Conservation (phyloP, 108 stramenopile species). For the Fragilariopsis cylindrus region DNA sequence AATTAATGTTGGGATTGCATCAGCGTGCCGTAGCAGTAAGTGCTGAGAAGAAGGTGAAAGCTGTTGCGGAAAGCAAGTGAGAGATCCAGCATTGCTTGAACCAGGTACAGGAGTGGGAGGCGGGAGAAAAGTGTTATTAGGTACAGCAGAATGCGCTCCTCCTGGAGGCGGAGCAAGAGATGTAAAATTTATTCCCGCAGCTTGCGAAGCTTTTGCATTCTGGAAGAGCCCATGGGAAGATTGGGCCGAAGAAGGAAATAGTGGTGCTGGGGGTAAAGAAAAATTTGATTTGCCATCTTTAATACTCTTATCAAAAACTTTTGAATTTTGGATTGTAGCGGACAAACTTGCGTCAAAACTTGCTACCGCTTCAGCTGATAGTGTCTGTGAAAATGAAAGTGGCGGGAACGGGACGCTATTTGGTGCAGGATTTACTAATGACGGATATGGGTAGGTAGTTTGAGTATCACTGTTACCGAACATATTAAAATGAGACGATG, state of each 20-base stretch:
- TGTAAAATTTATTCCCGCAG: constrained; percentile 56
- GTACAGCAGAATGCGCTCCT: constrained; percentile 48
- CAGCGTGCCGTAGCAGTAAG: constrained; percentile 77
- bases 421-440: constrained; percentile 44
- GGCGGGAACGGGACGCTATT: constrained; percentile 61
- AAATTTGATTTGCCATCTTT: constrained; percentile 21
- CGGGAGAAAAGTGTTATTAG: constrained; percentile 54
- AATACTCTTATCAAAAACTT: constrained; percentile 30
- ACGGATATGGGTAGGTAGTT: constrained; percentile 42
- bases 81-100: constrained; percentile 2
- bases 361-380: constrained; percentile 56
- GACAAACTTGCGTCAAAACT: constrained; percentile 61
- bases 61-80: constrained; percentile 51
- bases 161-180: constrained; percentile 55
- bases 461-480: constrained; percentile 23
- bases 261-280: constrained; percentile 45
- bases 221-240: constrained; percentile 22
- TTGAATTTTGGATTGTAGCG: constrained; percentile 41
- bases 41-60: constrained; percentile 72
- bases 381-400: constrained; percentile 51
- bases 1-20: constrained; percentile 84
- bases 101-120: constrained; percentile 56
- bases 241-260: constrained; percentile 33
- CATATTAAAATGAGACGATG: constrained; percentile 25
- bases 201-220: constrained; percentile 29